Evolutionary conservation across 352 stramenopile genomes (phyloP), one percentile per base, ranked within the genome.

Genomic region (Achlya hypogyna): DNA sequence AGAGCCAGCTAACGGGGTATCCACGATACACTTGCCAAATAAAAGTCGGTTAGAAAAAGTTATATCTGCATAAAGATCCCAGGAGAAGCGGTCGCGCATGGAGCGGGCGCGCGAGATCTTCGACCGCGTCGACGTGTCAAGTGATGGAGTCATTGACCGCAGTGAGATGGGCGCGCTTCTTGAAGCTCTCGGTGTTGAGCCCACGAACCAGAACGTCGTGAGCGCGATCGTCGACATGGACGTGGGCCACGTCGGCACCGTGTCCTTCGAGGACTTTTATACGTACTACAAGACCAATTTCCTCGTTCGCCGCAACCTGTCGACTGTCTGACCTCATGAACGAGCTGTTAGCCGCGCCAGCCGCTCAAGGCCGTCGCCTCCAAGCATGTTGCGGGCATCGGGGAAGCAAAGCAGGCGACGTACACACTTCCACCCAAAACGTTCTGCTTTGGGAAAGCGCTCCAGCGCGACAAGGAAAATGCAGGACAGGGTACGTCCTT

Each of bases 231-330:
- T 67, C 49, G 28, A 67, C 25, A 54, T 75, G 38, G 71, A 75
- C 71, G 53, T 32, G 43, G 63, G 69, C 62, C 64, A 40, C 23
- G 43, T 49, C 40, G 71, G 71, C 29, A 69, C 51, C 8, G 63
- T 75, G 9, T 69, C 59, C 0, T 65, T 68, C 45, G 62, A 71
- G 23, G 67, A 75, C 49, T 75, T 75, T 58, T 20, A 65, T 4
- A 51, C 45, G 12, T 67, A 58, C 34, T 67, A 67, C 43, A 67
- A 67, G 42, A 16, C 23, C 8, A 67, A 67, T 34, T 67, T 58
- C 34, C 60, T 67, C 23, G 49, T 56, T n/a, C 25, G 16, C 8
- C 31, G 25, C 49, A n/a, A 1, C 38, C 1, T 45, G 6, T 9
- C 1, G 25, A 20, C n/a, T 1, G 8, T 20, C 1, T 9, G 2